phyloP scores from a whole-genome alignment of 2,329 filamentous ascomycete species.

The Cercospora janseana region DNA sequence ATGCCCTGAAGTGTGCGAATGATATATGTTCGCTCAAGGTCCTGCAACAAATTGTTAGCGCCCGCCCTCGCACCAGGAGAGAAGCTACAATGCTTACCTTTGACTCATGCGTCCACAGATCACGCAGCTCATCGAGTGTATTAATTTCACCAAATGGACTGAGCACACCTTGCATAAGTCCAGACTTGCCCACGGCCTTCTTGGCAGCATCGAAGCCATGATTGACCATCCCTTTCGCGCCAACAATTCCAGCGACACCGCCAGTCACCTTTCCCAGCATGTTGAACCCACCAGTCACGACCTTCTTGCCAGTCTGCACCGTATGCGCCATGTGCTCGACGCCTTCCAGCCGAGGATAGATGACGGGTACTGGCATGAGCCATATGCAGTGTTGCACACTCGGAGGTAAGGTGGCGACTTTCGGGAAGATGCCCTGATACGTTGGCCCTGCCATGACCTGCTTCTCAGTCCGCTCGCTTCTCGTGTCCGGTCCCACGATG shows the following conservation, averaged over 20 bases:
- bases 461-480: constrained; percentile 84
- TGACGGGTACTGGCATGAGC: constrained; percentile 87
- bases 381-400: constrained; percentile 95
- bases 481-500: constrained; percentile 84
- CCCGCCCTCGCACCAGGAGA: constrained; percentile 14
- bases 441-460: constrained; percentile 95
- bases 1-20: constrained; percentile 96
- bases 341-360: constrained; percentile 88
- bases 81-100: constrained; percentile 65
- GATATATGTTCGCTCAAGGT: constrained; percentile 92
- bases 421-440: constrained; percentile 96
- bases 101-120: constrained; percentile 97
- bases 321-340: constrained; percentile 90
- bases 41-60: constrained; percentile 47
- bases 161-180: constrained; percentile 91
- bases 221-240: constrained; percentile 87
- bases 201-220: constrained; percentile 94
- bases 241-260: constrained; percentile 91
- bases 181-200: constrained; percentile 91
- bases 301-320: constrained; percentile 91
- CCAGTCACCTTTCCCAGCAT: constrained; percentile 92
- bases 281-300: constrained; percentile 94
- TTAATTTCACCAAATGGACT: constrained; percentile 97
- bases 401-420: constrained; percentile 83
- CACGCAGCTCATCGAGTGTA: constrained; percentile 86